Evolutionary conservation across 345 rosid genomes (phyloP).

Genomic region (Brassica napus): Da-Ae NC_063445.1:3677001-3677500

Average conservation of each 20-base stretch:
- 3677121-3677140: constrained; percentile 77
- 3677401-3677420: constrained; percentile 91
- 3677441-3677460: constrained; percentile 78
- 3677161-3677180: constrained; percentile 97
- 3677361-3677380: constrained; percentile 70
- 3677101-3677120: constrained; percentile 55
- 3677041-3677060: constrained; percentile 1
- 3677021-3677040: background rate
- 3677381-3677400: constrained; percentile 88
- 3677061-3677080: background rate
- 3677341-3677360: constrained; percentile 68
- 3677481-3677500: constrained; percentile 33
- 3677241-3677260: constrained; percentile 50
- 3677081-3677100: constrained; percentile 48
- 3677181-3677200: constrained; percentile 82
- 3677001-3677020: background rate
- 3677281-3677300: constrained; percentile 50
- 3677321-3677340: constrained; percentile 49
- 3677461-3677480: constrained; percentile 62
- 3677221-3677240: constrained; percentile 50
- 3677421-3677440: constrained; percentile 76
- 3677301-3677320: constrained; percentile 44
- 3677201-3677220: constrained; percentile 59
- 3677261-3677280: constrained; percentile 59
- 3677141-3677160: constrained; percentile 78